Conservation (phyloP, 2,329 filamentous ascomycete genomes). For the Diplodia corticola region DNA sequence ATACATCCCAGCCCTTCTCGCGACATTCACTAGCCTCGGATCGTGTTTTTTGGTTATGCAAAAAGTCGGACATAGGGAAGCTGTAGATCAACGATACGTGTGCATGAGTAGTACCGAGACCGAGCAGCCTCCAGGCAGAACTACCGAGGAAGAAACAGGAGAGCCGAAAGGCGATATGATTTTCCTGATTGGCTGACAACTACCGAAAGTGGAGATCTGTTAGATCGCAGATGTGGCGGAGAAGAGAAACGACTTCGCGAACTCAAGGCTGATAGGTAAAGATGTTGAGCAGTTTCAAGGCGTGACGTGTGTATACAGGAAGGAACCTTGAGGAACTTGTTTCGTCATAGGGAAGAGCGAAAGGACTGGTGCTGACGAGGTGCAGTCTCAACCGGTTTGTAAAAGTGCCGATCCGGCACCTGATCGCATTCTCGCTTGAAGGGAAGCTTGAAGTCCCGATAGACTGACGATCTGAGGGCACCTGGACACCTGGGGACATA, state of each 20-base stretch:
- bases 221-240: no score
- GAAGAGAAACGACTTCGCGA: background rate
- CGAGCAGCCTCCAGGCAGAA: background rate
- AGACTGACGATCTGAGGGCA: background rate
- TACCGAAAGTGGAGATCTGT: background rate
- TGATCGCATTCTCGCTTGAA: background rate
- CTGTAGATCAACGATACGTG: background rate
- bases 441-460: background rate
- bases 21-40: background rate
- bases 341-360: background rate
- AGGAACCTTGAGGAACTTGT: background rate
- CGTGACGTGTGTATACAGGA: background rate
- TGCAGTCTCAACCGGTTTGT: background rate
- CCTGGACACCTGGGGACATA: background rate
- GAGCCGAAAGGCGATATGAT: background rate
- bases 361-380: background rate
- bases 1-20: background rate
- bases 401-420: background rate
- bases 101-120: background rate
- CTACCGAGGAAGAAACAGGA: background rate
- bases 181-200: background rate
- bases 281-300: background rate
- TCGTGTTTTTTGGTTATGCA: background rate
- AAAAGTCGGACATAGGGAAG: background rate
- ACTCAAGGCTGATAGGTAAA: background rate